Evolutionary conservation across 2,329 filamentous ascomycete genomes (phyloP), one percentile per base, ranked within the genome.

Genomic region (Akanthomyces uredinophilus): DNA sequence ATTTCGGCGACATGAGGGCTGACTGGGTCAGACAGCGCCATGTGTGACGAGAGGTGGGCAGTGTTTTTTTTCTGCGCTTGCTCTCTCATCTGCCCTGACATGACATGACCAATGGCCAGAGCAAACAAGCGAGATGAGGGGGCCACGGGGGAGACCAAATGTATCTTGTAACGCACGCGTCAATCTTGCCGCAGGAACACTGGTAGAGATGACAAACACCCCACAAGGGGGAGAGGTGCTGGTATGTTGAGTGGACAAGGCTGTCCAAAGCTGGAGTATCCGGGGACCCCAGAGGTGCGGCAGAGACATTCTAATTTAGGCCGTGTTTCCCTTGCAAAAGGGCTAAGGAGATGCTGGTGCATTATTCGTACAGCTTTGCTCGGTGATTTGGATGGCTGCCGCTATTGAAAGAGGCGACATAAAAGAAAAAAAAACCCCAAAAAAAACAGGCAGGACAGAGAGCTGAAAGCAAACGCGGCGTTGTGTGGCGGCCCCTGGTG

Each of bases 211-310:
- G 18, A 35, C 24, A 46, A 24, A 46, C 43, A 22, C 43, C 32
- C 52, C 52, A 22, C 39, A 55, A 32, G 39, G 18, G 37, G 14
- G 27, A 57, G 32, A 18, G 41, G 44, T 2, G 20, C 20, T 13
- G 43, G 43, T 37, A 24, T 49, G 29, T 41, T 55, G 37, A 13
- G 37, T n/a, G 22, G 24, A 37, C 43, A 47, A 43, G 53, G 39
- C 16, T 29, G 27, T 52, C 16, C 51, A 24, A 53, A n/a, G 53
- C 53, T 56, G 41, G 41, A 56, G 53, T 60, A 43, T 60, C 57
- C 32, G 57, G 57, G 57, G 57, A 44, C 57, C 57, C 57, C 57
- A 44, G 57, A 60, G 24, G 6, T 24, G 20, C 43, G 37, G 35
- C 24, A 60, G 35, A 60, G 47, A 60, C 46, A 60, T 41, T 50